Evolutionary conservation across 176 grass and related monocot species (phyloP), one percentile per base, ranked within the genome.

Genomic region (Neostapfia colusana): DNA sequence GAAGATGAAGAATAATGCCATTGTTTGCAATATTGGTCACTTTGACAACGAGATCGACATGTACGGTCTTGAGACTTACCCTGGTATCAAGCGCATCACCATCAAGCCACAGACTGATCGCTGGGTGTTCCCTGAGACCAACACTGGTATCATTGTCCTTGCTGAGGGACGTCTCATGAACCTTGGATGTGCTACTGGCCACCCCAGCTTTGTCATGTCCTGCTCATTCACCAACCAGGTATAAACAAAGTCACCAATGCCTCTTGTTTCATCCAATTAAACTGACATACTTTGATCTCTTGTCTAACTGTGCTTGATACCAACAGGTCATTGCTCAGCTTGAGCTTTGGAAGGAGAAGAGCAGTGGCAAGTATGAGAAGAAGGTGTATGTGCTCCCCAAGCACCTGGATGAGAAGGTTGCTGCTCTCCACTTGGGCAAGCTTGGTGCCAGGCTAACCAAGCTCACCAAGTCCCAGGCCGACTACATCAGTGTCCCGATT

Each of bases 1-100:
- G 89, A 92, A 93, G 82, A 97, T 97, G 95, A 97, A 97, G 86
- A 97, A 93, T 86, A 97, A 97, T 31, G 95, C 95, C 17, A 97
- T 98, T 67, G 89, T 98, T 26, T 98, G 95, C 89, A 98, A 98
- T 85, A 92, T 98, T 68, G 95, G 95, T 5, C 95, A 98, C 76
- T 98, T 98, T 3, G 95, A 98, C 75, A 98, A 98, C 67, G 95
- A 98, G 89, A 98, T 98, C 0, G 95, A 98, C 57, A 98, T 98
- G 91, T 73, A 63, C 0, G 91, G 95, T 7, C 78, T 94, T 23
- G 95, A 98, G 82, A 92, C 81, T 3, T 98, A 94, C 84, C 89
- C 95, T 6, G 95, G 91, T 12, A 84, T 98, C 58, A 93, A 92
- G 89, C 89, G 86, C 57, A 90, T 94, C 84, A 94, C 91, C 84